phyloP scores from a whole-genome alignment of 2,329 filamentous ascomycete species.

The Arthroderma sp. region DNA sequence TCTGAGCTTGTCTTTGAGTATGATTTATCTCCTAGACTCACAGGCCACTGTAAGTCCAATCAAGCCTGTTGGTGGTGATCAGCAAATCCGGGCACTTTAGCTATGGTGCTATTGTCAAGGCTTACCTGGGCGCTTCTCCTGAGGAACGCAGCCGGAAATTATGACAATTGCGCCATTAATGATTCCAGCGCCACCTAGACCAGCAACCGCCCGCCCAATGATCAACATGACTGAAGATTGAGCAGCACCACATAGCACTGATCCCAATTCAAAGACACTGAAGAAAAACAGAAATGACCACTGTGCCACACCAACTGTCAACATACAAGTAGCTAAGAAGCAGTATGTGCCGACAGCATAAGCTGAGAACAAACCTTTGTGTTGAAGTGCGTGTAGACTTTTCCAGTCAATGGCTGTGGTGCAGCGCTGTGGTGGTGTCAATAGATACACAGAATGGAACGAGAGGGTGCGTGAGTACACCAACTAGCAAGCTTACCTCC shows the following conservation, averaged over 20 bases:
- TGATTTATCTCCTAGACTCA: slow-evolving; percentile 7
- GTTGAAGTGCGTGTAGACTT: slow-evolving; percentile 11
- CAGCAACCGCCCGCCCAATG: slow-evolving; percentile 15
- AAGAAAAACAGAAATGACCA: slow-evolving; percentile 21
- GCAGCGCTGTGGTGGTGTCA: slow-evolving; percentile 10
- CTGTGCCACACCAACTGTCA: slow-evolving; percentile 10
- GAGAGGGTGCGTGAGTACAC: no score
- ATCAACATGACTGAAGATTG: slow-evolving; percentile 19
- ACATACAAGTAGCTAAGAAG: neutral
- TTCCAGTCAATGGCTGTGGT: slow-evolving; percentile 17
- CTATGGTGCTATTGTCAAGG: neutral
- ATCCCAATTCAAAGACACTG: slow-evolving; percentile 20
- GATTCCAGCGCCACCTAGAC: slow-evolving; percentile 15
- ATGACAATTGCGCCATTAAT: slow-evolving; percentile 13
- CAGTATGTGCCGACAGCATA: no score
- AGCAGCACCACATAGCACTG: slow-evolving; percentile 15
- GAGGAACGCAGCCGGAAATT: slow-evolving; percentile 12
- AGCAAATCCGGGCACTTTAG: neutral
- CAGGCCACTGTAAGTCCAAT: neutral
- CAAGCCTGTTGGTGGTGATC: neutral
- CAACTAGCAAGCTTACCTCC: slow-evolving; percentile 7
- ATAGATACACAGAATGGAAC: no score
- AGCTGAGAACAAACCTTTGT: neutral
- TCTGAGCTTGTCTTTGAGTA: slow-evolving; percentile 7
- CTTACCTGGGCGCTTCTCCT: neutral